phyloP scores from a whole-genome alignment of 495 filamentous ascomycete species.

The Neurospora sp. region DNA sequence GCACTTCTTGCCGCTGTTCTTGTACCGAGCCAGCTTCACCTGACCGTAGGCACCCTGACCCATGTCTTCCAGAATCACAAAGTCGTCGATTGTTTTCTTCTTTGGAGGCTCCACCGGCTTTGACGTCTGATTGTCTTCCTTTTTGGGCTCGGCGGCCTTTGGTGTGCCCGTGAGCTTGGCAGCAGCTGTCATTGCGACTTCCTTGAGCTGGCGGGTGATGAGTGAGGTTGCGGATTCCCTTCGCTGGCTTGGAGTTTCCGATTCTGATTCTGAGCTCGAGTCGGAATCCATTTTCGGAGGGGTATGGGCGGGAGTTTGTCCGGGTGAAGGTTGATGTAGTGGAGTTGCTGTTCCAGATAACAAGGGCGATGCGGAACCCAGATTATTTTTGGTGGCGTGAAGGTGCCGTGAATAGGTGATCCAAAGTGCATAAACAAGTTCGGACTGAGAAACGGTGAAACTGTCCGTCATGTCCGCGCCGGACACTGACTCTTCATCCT shows the following conservation, averaged over 20 bases:
- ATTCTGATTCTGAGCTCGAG: slow-evolving; percentile 16
- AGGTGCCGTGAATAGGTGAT: slow-evolving; percentile 91
- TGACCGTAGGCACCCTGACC: slow-evolving; percentile 96
- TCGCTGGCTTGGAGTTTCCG: slow-evolving; percentile 13
- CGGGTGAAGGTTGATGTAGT: slow-evolving; percentile 66
- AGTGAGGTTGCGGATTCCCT: slow-evolving; percentile 41
- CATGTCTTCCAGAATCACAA: slow-evolving; percentile 94
- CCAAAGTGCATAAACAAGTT: slow-evolving; percentile 92
- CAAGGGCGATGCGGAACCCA: slow-evolving; percentile 47
- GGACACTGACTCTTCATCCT: slow-evolving; percentile 35
- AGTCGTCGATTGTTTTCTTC: slow-evolving; percentile 84
- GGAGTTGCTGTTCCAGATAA: slow-evolving; percentile 54
- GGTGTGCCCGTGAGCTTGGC: slow-evolving; percentile 35
- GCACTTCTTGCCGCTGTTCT: slow-evolving; percentile 70
- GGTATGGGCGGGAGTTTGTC: slow-evolving; percentile 49
- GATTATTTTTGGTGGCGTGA: slow-evolving; percentile 54
- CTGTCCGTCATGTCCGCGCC: slow-evolving; percentile 15
- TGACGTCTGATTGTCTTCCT: slow-evolving; percentile 24
- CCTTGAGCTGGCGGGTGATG: slow-evolving; percentile 65
- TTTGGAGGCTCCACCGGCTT: slow-evolving; percentile 16
- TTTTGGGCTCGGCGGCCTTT: slow-evolving; percentile 12
- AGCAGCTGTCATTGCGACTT: slow-evolving; percentile 46
- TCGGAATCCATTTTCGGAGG: slow-evolving; percentile 44
- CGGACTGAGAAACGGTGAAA: slow-evolving; percentile 37
- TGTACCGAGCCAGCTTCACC: slow-evolving; percentile 90